Evolutionary conservation across 2,329 filamentous ascomycete genomes (phyloP).

Genomic region (Colletotrichum sp.): DNA sequence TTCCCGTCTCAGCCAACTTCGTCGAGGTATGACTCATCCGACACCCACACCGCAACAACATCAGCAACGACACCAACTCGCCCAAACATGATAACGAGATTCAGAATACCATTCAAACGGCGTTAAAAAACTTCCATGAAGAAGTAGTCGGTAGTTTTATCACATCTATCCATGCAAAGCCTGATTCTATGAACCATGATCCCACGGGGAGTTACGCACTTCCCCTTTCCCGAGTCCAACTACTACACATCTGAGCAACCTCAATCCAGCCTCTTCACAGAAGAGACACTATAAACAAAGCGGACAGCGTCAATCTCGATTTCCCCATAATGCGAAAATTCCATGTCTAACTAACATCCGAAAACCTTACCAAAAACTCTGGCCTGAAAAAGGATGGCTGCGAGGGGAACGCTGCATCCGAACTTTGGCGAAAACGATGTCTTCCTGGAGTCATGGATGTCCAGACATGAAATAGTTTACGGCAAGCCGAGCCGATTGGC

Average conservation of each 20-base stretch:
- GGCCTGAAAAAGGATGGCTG: not conserved
- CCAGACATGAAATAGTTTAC: not conserved
- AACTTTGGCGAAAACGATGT: not conserved
- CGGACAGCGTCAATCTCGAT: not conserved
- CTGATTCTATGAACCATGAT: not conserved
- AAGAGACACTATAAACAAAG: not conserved
- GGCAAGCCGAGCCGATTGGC: not conserved
- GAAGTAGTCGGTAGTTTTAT: not conserved
- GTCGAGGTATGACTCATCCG: not conserved
- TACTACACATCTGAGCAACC: not conserved
- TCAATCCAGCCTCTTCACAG: not conserved
- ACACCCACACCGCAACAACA: not conserved
- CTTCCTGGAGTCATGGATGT: not conserved
- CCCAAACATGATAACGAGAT: too few species aligned
- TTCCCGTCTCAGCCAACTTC: not conserved
- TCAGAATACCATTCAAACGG: too few species aligned
- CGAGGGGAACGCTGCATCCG: not conserved
- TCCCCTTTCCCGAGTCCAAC: not conserved
- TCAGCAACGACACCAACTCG: not conserved
- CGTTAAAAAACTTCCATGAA: too few species aligned
- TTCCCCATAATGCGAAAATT: rapidly evolving
- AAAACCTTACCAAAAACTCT: not conserved
- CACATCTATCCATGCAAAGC: not conserved
- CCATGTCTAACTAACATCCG: not conserved
- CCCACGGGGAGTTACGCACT: not conserved